phyloP scores from a whole-genome alignment of 129 eudicot genomes.

The Lactuca saligna region DNA sequence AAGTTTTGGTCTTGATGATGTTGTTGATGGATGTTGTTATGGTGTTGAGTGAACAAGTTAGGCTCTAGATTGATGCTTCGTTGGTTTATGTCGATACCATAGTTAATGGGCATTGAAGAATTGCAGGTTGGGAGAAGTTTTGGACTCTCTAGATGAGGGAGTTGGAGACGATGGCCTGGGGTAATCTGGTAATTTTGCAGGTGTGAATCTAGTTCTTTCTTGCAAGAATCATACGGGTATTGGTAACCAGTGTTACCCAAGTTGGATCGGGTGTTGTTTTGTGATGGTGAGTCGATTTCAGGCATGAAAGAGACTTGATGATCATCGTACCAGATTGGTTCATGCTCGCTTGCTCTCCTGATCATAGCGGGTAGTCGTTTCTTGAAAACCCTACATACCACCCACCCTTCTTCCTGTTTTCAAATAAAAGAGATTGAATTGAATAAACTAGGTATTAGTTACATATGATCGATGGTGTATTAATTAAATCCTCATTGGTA shows the following conservation, averaged over 20 bases:
- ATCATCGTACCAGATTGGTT: conserved; percentile 67
- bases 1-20: conserved; percentile 21
- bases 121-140: conserved; percentile 31
- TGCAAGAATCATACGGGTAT: conserved; percentile 28
- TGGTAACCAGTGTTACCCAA: conserved; percentile 15
- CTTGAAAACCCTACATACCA: conserved; percentile 72
- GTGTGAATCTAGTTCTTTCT: conserved; percentile 38
- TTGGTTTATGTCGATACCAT: conserved; percentile 34
- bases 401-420: conserved; percentile 90
- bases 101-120: conserved; percentile 26
- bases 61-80: conserved; percentile 22
- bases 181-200: conserved; percentile 36
- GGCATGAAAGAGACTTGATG: conserved; percentile 59
- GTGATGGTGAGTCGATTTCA: conserved; percentile 52
- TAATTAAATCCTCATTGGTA: not conserved
- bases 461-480: not conserved
- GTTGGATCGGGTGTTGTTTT: conserved; percentile 32
- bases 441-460: too few relatives aligned
- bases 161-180: conserved; percentile 45
- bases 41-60: conserved; percentile 16
- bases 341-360: conserved; percentile 45
- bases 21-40: conserved; percentile 1
- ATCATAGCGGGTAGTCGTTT: conserved; percentile 46
- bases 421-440: not conserved
- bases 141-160: conserved; percentile 57